Conservation (phyloP, 768 basidiomycete species). For the Lactarius evosmus region DNA sequence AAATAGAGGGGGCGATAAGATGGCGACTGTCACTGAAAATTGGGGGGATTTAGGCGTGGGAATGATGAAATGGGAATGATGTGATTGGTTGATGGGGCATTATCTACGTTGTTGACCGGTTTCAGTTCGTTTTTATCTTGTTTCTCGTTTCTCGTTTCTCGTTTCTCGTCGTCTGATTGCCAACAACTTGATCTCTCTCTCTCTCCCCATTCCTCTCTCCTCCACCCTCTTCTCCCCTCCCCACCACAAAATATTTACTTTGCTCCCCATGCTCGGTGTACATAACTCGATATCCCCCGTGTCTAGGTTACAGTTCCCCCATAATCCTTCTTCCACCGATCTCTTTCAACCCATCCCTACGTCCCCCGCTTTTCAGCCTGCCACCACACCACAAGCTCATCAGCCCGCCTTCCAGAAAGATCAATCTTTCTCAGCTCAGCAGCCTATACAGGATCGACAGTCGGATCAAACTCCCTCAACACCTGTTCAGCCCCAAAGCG, state of each 20-base stretch:
- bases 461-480: constrained; percentile 15
- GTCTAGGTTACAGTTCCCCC: constrained; percentile 25
- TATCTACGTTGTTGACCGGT: background rate
- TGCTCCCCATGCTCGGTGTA: constrained; percentile 21
- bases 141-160: constrained; percentile 10
- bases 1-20: constrained; percentile 14
- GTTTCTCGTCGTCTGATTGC: constrained; percentile 21
- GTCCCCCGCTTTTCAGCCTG: constrained; percentile 21
- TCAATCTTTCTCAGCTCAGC: constrained; percentile 18
- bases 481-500: constrained; percentile 20
- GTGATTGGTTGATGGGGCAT: constrained; percentile 25
- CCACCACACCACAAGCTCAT: constrained; percentile 21
- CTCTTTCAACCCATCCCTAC: constrained; percentile 25
- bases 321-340: constrained; percentile 24
- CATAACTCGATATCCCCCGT: constrained; percentile 25
- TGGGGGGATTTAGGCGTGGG: constrained; percentile 17
- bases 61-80: constrained; percentile 8
- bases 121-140: constrained; percentile 12
- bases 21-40: background rate
- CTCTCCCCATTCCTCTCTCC: constrained; percentile 9
- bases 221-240: background rate
- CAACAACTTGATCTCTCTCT: constrained; percentile 18
- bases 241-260: constrained; percentile 6
- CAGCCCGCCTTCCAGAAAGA: constrained; percentile 15
- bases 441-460: constrained; percentile 23